Base-by-base conservation (phyloP, 1,284 basidiomycete genomes). In the Takashimella tepidaria region DNA sequence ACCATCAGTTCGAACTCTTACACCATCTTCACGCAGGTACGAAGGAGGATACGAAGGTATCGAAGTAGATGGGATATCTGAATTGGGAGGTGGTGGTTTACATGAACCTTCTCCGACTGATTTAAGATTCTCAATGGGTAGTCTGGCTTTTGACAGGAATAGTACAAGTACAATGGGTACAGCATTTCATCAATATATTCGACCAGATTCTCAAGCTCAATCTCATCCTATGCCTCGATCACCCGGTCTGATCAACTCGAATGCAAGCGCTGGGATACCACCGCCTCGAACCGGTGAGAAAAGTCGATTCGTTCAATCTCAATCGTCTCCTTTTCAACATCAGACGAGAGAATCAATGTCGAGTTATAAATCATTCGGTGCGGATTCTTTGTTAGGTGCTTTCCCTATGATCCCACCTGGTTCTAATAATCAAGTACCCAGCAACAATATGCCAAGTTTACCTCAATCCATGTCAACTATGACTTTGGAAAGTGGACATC, bases 51-150 rank as follows among this genome's bases (percentile, higher is more conserved):
- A 60, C 41, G 64, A 60, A 21, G 57, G 63, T 44, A 61, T 60
- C 21, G 58, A 54, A 8, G 57, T 57, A 41, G 66, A 63, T 41
- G 60, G 57, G 5, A 21, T 58, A 44, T 19, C 44, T 48, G 31
- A 37, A 8, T 37, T 16, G 31, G 31, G 10, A 13, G 53, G 43
- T 31, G 31, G 10, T 19, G 53, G 43, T 31, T 31, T 41, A 42
- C 31, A 52, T 41, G 56, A 60, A 48, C 64, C 60, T 13, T 49
- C 54, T 49, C 57, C 53, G 8, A 55, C 57, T 19, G 74, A 76
- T 53, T 58, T 76, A 24, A 60, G 74, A 11, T 76, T 76, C 66
- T 76, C 74, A 1, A 74, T 76, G 71, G 73, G 72, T 2, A 69
- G 65, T 25, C 45, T 76, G 42, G 74, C 69, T 11, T 68, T 68